These are phyloP conservation scores for Cinnamomum micranthum DNA, from an alignment of 164 flowering plant genomes.

Conservation along the genomic window DNA sequence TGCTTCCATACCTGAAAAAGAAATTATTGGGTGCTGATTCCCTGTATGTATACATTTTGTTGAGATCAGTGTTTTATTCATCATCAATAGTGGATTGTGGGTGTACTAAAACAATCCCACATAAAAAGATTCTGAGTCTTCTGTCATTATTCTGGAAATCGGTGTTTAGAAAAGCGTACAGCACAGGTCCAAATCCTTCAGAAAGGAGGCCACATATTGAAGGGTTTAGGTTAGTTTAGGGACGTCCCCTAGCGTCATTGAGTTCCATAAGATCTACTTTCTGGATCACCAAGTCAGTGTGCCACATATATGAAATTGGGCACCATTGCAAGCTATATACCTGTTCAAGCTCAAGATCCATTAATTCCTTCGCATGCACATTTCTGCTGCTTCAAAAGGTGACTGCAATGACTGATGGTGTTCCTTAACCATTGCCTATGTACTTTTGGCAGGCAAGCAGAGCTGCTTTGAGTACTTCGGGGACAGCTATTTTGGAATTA, in stretches of 20 bases:
- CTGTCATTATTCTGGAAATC: neutral
- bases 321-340: neutral
- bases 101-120: neutral
- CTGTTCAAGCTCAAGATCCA: neutral
- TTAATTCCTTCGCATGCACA: neutral
- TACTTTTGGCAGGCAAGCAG: conserved; percentile 73
- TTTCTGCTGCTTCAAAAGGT: neutral
- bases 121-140: neutral
- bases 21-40: neutral
- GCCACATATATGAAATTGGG: neutral
- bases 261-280: too few species aligned
- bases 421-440: neutral
- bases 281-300: neutral
- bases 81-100: neutral
- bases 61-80: neutral
- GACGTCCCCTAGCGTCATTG: too few species aligned
- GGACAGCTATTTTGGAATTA: conserved; percentile 85
- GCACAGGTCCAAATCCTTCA: neutral
- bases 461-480: conserved; percentile 85
- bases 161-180: neutral
- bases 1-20: neutral
- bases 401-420: neutral
- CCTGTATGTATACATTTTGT: neutral
- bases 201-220: neutral
- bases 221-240: neutral